Evolutionary conservation across 495 filamentous ascomycete species (phyloP), one percentile per base, ranked within the genome.

Genomic region (Haplographium delicatum): DNA sequence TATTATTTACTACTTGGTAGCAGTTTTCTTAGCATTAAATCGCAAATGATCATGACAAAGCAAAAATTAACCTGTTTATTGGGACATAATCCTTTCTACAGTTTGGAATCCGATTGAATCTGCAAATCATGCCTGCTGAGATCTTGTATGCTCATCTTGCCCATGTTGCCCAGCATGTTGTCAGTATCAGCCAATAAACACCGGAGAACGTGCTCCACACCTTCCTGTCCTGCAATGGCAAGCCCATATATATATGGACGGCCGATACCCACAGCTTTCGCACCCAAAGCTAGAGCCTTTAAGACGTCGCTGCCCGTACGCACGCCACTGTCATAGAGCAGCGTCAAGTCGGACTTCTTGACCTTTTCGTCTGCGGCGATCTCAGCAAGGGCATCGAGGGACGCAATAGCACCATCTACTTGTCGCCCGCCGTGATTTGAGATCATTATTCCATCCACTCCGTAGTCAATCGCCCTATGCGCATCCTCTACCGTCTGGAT

Each of bases 401-500:
- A 79, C 4, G 72, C 79, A 46, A 83, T 73, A 13, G 78, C 79
- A 0, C 80, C 81, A 59, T 83, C 82, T 1, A 85, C 73, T 64
- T 84, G 81, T 23, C 82, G 51, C 0, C 82, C 82, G 58, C 72
- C 79, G 63, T 82, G 75, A 44, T 81, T 82, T 66, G 81, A 73
- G n/a, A 83, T 76, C 0, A 80, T 72, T 51, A 80, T 90, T 50
- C 89, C 93, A 53, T 94, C 82, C 4, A 93, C 84, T 46, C 89
- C 90, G 34, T 65, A 67, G 56, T 95, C 88, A 58, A 89, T 75
- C 35, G 91, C 91, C 48, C 74, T 80, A 52, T 95, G 66, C 25
- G 95, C 91, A 64, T 97, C 91, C 63, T 94, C 91, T 35, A 94
- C 87, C 50, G 88, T 78, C 63, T 96, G 91, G 20, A 97, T 56